Base-by-base conservation (phyloP, 176 grass and related monocot species). In the Elymus sibiricus region DNA sequence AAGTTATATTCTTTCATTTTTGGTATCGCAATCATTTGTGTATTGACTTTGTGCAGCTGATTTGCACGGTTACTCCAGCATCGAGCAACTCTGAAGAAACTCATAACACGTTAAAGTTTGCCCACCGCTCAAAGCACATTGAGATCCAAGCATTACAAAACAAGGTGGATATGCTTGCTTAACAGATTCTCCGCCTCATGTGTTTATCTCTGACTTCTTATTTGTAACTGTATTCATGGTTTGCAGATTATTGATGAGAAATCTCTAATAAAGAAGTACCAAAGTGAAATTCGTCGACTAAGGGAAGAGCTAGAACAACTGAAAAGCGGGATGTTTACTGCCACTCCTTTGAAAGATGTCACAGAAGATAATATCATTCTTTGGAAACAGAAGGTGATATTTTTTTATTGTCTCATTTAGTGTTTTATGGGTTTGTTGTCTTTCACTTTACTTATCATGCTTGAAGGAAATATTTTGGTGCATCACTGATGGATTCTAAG, bases 221-320 rank as follows among this genome's bases (percentile, higher is more conserved):
- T 2, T 58, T 89, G 80, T 61, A 47, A 83, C 12, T 77, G 13
- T 91, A 34, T 78, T 62, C 55, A 74, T 88, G 21, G 74, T 87
- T 56, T 82, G 64, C 86, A 99, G 94, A 99, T 99, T 88, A 90
- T 99, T 43, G 97, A 97, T 94, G 97, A 99, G 64, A 99, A 99
- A 80, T 99, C 97, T 84, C 89, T 99, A 85, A 99, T 99, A 91
- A 99, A 99, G 85, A 99, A 99, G 42, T 99, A 99, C 59, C 97
- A 97, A 86, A 97, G 86, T 91, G 97, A 99, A 87, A 99, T 99
- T 75, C 87, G 89, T 43, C 86, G 89, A 84, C 88, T 99, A 65
- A 99, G 97, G 70, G 92, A 97, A 84, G 97, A 99, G 76, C 65
- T 99, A 83, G 97, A 99, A 76, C 94, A 93, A 25, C 79, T 99